Conservation (phyloP, 2,329 filamentous ascomycete genomes). For the Mollisiaceae sp. region DNA sequence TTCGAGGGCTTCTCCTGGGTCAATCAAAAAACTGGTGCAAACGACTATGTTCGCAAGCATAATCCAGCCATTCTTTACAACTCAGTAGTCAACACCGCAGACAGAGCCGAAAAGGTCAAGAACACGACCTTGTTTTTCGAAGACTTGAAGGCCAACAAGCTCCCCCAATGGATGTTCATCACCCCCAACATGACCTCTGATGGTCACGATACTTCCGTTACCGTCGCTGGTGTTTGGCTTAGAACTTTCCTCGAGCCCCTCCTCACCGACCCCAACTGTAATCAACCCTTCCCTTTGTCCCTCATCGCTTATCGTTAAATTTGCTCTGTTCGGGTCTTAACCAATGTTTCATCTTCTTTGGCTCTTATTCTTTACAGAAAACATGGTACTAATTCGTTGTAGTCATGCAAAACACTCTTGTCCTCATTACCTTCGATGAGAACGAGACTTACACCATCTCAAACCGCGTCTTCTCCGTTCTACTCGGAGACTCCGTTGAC, state of each 20-base stretch:
- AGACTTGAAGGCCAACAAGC: constrained; percentile 64
- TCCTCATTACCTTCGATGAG: constrained; percentile 82
- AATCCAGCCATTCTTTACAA: constrained; percentile 72
- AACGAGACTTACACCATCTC: constrained; percentile 69
- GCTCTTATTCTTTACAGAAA: too few species aligned
- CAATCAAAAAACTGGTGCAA: constrained; percentile 68
- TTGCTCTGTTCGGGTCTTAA: too few species aligned
- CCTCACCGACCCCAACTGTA: constrained; percentile 68
- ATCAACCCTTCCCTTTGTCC: too few species aligned
- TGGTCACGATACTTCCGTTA: constrained; percentile 76
- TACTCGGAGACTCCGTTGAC: constrained; percentile 78
- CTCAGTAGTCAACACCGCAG: constrained; percentile 61
- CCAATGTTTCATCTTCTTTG: too few species aligned
- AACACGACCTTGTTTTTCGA: constrained; percentile 72
- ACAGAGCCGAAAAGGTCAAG: constrained; percentile 73
- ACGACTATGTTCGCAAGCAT: constrained; percentile 86
- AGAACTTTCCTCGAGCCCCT: constrained; percentile 72
- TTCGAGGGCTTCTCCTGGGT: constrained; percentile 68
- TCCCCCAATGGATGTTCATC: constrained; percentile 66
- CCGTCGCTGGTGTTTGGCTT: constrained; percentile 71
- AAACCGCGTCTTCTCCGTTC: constrained; percentile 73
- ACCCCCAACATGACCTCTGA: constrained; percentile 77
- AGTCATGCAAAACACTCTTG: constrained; percentile 77
- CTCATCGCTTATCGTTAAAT: too few species aligned
- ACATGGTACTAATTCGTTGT: too few species aligned